These are phyloP conservation scores for Avena insularis DNA, from an alignment of 176 grass and related monocot genomes.

Conservation along the genomic window DNA sequence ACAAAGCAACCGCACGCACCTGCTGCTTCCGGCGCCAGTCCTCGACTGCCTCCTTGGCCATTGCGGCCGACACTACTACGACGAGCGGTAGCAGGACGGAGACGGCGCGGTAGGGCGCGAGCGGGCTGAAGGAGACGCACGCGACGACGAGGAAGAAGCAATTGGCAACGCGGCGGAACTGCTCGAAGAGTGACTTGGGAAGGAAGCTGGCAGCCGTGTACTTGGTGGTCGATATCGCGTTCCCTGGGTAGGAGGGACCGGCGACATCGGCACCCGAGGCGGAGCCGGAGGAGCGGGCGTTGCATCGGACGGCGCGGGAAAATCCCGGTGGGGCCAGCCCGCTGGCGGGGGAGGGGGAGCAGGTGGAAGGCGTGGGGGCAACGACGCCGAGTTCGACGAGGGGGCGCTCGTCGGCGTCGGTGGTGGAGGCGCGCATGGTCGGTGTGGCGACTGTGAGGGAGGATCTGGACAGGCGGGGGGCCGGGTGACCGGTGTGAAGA, in stretches of 20 bases:
- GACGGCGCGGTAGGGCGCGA: slow-evolving; percentile 81
- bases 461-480: too few relatives aligned
- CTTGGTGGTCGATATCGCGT: slow-evolving; percentile 86
- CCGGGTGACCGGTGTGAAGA: too few relatives aligned
- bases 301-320: slow-evolving; percentile 55
- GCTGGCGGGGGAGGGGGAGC: background rate
- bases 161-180: slow-evolving; percentile 95
- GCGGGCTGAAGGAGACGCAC: slow-evolving; percentile 74
- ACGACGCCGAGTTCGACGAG: slow-evolving; percentile 54
- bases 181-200: slow-evolving; percentile 93
- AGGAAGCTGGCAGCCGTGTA: slow-evolving; percentile 79
- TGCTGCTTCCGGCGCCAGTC: slow-evolving; percentile 84
- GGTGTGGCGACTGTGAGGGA: background rate
- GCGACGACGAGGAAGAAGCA: slow-evolving; percentile 86
- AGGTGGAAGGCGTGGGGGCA: background rate
- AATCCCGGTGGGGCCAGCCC: slow-evolving; percentile 29
- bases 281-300: background rate
- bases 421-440: slow-evolving; percentile 43
- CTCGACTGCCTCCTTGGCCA: slow-evolving; percentile 91
- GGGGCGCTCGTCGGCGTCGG: slow-evolving; percentile 44
- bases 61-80: slow-evolving; percentile 79
- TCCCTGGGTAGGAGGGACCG: slow-evolving; percentile 35
- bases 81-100: slow-evolving; percentile 88
- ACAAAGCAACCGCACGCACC: slow-evolving; percentile 41
- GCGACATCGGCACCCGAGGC: background rate